Evolutionary conservation across 2,329 filamentous ascomycete genomes (phyloP).

Genomic region (Cucurbitaria berberidis): DNA sequence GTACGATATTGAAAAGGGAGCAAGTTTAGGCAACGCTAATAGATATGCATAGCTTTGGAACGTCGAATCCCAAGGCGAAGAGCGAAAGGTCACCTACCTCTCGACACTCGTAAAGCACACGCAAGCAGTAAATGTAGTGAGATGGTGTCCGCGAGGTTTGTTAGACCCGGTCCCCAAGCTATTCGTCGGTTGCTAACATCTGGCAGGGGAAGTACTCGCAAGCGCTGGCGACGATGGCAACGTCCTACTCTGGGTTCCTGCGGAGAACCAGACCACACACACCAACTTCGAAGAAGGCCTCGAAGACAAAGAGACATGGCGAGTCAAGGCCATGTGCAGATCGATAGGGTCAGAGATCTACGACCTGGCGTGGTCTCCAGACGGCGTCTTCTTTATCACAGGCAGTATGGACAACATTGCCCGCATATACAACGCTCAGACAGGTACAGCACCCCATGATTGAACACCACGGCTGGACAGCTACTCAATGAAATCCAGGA

Average conservation of each 20-base stretch:
- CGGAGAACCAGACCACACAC: slow-evolving; percentile 71
- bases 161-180: neutral
- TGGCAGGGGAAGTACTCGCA: slow-evolving; percentile 83
- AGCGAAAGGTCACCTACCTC: slow-evolving; percentile 88
- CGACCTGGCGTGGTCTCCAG: slow-evolving; percentile 98
- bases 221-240: slow-evolving; percentile 98
- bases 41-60: slow-evolving; percentile 75
- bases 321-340: slow-evolving; percentile 96
- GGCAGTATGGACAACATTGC: slow-evolving; percentile 99
- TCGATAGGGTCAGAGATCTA: slow-evolving; percentile 96
- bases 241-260: slow-evolving; percentile 92
- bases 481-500: slow-evolving; percentile 33
- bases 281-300: slow-evolving; percentile 81
- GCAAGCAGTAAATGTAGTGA: slow-evolving; percentile 96
- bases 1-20: slow-evolving; percentile 58
- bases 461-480: slow-evolving; percentile 10
- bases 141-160: slow-evolving; percentile 91
- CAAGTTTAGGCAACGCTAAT: slow-evolving; percentile 43
- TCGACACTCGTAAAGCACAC: slow-evolving; percentile 92
- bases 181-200: slow-evolving; percentile 21
- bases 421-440: slow-evolving; percentile 92
- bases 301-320: slow-evolving; percentile 96
- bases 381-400: slow-evolving; percentile 93
- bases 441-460: slow-evolving; percentile 65
- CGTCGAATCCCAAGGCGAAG: slow-evolving; percentile 82